These are phyloP conservation scores for Sugiyamaella lignohabitans DNA, from an alignment of 805 yeast species.

Conservation along the genomic window DNA sequence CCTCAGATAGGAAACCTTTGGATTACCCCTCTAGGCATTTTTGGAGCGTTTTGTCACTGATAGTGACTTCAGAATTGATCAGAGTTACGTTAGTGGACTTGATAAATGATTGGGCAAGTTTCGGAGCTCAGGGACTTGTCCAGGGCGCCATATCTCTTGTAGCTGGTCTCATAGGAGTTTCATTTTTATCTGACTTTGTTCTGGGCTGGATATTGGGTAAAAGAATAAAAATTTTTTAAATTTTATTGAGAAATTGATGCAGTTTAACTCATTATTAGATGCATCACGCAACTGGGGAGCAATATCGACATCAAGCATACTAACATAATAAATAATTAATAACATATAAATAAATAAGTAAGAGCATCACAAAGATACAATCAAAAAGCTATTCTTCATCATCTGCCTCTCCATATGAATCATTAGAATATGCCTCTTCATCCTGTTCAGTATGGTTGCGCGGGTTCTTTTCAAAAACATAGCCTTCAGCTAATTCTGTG, in stretches of 20 bases:
- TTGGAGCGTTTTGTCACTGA: background rate
- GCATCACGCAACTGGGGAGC: too few species aligned
- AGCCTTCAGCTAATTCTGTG: background rate
- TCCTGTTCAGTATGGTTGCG: background rate
- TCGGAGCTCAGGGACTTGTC: constrained; percentile 1
- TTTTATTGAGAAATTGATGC: too few species aligned
- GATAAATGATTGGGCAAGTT: background rate
- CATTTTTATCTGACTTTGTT: background rate
- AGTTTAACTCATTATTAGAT: too few species aligned
- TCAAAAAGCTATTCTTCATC: background rate
- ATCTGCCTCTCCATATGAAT: background rate
- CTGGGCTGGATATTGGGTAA: background rate
- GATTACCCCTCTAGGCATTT: background rate
- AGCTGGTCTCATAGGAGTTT: background rate
- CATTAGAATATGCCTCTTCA: background rate
- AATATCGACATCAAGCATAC: too few species aligned
- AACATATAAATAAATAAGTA: too few species aligned
- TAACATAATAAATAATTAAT: too few species aligned
- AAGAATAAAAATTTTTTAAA: background rate
- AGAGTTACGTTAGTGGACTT: background rate
- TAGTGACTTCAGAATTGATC: background rate
- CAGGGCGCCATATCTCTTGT: constrained; percentile 1
- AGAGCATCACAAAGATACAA: too few species aligned
- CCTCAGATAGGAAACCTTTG: background rate
- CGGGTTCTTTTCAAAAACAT: background rate